Conservation (phyloP, 2,329 filamentous ascomycete genomes). For the Aspergillus calidoustus region DNA sequence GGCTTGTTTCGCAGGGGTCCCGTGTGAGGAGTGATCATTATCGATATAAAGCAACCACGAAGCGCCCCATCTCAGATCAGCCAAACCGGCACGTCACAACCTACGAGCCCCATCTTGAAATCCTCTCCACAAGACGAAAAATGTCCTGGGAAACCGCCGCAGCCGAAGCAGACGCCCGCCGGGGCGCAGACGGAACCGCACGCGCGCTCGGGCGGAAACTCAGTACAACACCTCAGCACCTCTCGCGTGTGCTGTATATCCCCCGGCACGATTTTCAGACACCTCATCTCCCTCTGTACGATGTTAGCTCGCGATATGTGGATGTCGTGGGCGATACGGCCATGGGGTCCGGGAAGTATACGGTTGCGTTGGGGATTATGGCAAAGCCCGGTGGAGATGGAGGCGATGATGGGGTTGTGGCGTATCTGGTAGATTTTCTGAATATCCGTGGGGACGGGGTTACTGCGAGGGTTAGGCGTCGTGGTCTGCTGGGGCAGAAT, state of each 20-base stretch:
- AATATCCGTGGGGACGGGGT: not conserved
- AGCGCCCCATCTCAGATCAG: too few relatives aligned
- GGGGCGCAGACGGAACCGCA: not conserved
- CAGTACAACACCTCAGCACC: not conserved
- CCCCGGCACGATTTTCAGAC: slow-evolving; percentile 7
- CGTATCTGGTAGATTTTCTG: slow-evolving; percentile 1
- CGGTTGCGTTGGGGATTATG: slow-evolving; percentile 13
- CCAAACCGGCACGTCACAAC: too few relatives aligned
- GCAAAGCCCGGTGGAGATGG: slow-evolving; percentile 9
- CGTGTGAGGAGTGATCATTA: too few relatives aligned
- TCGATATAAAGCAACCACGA: too few relatives aligned
- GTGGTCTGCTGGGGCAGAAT: not conserved
- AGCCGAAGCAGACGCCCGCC: not conserved
- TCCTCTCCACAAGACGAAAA: too few relatives aligned
- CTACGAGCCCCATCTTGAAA: too few relatives aligned
- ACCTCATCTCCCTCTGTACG: slow-evolving; percentile 6
- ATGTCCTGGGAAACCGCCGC: not conserved
- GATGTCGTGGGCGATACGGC: not conserved
- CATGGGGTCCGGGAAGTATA: slow-evolving; percentile 15
- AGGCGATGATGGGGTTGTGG: not conserved
- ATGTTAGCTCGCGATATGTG: slow-evolving; percentile 8
- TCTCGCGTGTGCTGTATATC: slow-evolving; percentile 14
- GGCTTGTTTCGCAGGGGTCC: too few relatives aligned
- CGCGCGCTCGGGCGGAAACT: not conserved
- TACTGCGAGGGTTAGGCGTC: not conserved